Evolutionary conservation across 2,329 filamentous ascomycete species (phyloP).

Genomic region (Biscogniauxia mediterranea): DNA sequence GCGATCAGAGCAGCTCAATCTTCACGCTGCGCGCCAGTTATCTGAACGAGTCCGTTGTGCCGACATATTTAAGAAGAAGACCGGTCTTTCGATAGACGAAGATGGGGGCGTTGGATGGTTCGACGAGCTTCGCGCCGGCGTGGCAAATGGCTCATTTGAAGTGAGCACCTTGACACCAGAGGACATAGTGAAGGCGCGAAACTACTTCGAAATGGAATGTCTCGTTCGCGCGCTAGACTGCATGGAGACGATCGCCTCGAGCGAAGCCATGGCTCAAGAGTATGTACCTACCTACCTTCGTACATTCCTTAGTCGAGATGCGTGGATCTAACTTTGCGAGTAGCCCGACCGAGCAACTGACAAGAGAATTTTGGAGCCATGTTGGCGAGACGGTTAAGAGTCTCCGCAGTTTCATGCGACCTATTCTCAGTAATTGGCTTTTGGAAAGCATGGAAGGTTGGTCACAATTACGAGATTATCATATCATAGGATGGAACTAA

Average conservation of each 20-base stretch:
- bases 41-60: constrained; percentile 50
- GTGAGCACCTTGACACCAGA: constrained; percentile 37
- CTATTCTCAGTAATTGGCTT: constrained; percentile 66
- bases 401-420: constrained; percentile 56
- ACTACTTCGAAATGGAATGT: constrained; percentile 67
- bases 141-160: constrained; percentile 29
- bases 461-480: constrained; percentile 17
- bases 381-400: constrained; percentile 54
- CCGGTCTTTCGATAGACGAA: constrained; percentile 32
- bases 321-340: constrained; percentile 27
- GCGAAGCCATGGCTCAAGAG: constrained; percentile 52
- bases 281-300: constrained; percentile 37
- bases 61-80: constrained; percentile 43
- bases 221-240: constrained; percentile 64
- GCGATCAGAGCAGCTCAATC: constrained; percentile 44
- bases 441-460: constrained; percentile 53
- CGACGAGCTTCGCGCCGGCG: constrained; percentile 26
- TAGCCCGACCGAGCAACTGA: constrained; percentile 33
- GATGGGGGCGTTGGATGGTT: constrained; percentile 35
- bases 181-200: constrained; percentile 53
- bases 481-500: constrained; percentile 8
- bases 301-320: not conserved
- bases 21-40: constrained; percentile 55
- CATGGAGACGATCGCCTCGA: constrained; percentile 63
- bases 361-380: constrained; percentile 50